Evolutionary conservation across 495 filamentous ascomycete genomes (phyloP).

Genomic region (Daldinia decipiens): DNA sequence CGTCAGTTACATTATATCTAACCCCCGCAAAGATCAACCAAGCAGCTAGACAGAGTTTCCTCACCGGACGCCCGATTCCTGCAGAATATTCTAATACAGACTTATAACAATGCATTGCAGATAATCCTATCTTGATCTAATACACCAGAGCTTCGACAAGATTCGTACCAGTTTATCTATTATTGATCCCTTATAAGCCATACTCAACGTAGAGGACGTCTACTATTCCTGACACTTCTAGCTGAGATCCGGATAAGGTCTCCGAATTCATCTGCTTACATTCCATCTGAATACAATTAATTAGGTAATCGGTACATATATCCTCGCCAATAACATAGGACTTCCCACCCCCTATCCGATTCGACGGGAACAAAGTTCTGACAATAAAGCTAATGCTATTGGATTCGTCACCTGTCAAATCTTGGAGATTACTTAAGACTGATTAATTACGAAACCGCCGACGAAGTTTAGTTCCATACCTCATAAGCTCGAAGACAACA

Average conservation of each 20-base stretch:
- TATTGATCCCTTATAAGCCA: background rate
- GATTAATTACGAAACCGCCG: background rate
- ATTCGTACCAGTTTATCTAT: background rate
- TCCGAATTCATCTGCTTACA: no score
- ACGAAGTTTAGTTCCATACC: background rate
- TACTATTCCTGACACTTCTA: no score
- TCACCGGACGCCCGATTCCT: background rate
- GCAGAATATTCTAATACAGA: background rate
- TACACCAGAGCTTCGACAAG: no score
- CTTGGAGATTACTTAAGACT: background rate
- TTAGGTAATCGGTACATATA: background rate
- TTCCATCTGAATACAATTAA: no score
- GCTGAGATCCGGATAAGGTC: no score
- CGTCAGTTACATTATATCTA: background rate
- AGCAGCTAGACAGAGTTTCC: background rate
- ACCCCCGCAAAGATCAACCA: background rate
- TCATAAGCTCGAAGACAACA: background rate
- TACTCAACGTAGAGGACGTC: no score
- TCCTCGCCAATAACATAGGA: background rate
- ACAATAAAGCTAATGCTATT: background rate
- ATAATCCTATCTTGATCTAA: background rate
- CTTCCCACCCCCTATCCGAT: background rate
- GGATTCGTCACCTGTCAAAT: background rate
- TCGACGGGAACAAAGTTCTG: slow-evolving; percentile 9
- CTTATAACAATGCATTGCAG: background rate